These are phyloP conservation scores for Acer negundo DNA, from an alignment of 345 rosid species.

Conservation along the genomic window DNA sequence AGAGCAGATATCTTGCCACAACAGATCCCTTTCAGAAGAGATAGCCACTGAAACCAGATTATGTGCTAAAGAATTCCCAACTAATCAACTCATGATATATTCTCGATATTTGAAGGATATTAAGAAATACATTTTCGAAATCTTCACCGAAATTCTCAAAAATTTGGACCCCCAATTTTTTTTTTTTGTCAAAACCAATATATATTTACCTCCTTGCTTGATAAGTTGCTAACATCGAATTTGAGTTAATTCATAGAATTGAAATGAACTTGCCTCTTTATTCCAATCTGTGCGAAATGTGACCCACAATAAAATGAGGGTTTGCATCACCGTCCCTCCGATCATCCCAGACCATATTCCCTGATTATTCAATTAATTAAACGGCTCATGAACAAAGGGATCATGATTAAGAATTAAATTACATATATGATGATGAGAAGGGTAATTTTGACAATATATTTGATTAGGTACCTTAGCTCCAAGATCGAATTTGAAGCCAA, in stretches of 20 bases:
- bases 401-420: neutral
- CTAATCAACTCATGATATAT: neutral
- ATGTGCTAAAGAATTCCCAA: too few relatives aligned
- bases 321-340: constrained; percentile 59
- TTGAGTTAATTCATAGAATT: neutral
- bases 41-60: too few relatives aligned
- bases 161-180: too few relatives aligned
- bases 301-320: constrained; percentile 47
- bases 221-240: too few relatives aligned
- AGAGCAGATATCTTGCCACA: too few relatives aligned
- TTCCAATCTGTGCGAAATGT: constrained; percentile 59
- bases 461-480: constrained; percentile 50
- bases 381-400: neutral
- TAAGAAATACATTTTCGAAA: too few relatives aligned
- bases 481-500: constrained; percentile 53
- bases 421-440: neutral
- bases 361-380: constrained; percentile 22
- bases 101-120: too few relatives aligned
- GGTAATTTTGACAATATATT: neutral
- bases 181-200: too few relatives aligned
- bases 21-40: too few relatives aligned
- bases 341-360: constrained; percentile 74
- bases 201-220: too few relatives aligned
- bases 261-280: constrained; percentile 42
- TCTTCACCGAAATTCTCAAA: too few relatives aligned